Conservation (phyloP, 768 basidiomycete genomes). For the Leccinum aurantiacum region DNA sequence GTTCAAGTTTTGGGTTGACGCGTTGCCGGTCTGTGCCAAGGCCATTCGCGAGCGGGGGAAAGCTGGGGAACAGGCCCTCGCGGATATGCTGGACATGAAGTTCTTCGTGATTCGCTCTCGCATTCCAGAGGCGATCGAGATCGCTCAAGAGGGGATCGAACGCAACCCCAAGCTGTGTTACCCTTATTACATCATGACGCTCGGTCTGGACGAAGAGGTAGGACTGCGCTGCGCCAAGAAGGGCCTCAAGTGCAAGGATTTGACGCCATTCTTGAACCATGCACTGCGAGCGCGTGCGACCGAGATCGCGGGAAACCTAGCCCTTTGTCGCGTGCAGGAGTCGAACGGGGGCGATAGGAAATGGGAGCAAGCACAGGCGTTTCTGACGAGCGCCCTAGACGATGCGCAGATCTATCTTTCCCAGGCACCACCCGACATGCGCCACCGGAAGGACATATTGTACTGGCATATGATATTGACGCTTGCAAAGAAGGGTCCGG, state of each 20-base stretch:
- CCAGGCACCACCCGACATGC: slow-evolving; percentile 58
- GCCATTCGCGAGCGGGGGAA: slow-evolving; percentile 47
- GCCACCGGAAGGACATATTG: slow-evolving; percentile 55
- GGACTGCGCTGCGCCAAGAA: slow-evolving; percentile 63
- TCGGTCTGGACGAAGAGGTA: slow-evolving; percentile 31
- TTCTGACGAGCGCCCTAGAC: slow-evolving; percentile 56
- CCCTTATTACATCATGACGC: slow-evolving; percentile 58
- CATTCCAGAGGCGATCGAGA: slow-evolving; percentile 45
- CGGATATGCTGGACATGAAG: slow-evolving; percentile 68
- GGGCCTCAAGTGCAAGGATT: slow-evolving; percentile 55
- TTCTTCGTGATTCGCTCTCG: slow-evolving; percentile 48
- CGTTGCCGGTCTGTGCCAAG: slow-evolving; percentile 55
- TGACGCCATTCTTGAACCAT: slow-evolving; percentile 55
- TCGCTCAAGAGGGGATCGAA: slow-evolving; percentile 45
- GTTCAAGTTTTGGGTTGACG: slow-evolving; percentile 56
- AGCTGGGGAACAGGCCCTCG: slow-evolving; percentile 44
- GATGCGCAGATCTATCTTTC: slow-evolving; percentile 57
- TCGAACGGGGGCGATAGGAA: slow-evolving; percentile 39
- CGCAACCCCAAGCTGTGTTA: slow-evolving; percentile 57
- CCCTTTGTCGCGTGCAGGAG: slow-evolving; percentile 44
- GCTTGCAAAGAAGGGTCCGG: slow-evolving; percentile 48
- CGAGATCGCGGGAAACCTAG: slow-evolving; percentile 57
- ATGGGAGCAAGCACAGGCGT: slow-evolving; percentile 62
- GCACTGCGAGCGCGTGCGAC: slow-evolving; percentile 60
- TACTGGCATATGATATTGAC: slow-evolving; percentile 65